Evolutionary conservation across 148 eudicot genomes (phyloP).

Genomic region (Rhododendron kiyosumense): DNA sequence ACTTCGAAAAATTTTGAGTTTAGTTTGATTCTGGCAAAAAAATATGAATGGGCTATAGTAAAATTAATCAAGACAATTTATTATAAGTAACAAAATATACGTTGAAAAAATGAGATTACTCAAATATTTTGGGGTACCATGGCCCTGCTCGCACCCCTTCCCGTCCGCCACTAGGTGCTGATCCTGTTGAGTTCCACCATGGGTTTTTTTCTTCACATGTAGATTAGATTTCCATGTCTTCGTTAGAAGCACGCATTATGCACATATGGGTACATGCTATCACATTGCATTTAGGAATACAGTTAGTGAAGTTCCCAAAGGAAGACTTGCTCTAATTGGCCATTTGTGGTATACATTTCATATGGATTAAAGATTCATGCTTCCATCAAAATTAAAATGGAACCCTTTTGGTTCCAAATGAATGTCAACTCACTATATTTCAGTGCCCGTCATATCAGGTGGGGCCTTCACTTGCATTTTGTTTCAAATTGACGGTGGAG

Average conservation of each 20-base stretch:
- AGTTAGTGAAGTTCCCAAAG: background rate
- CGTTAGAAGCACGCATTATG: background rate
- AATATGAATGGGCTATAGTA: background rate
- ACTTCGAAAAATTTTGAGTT: background rate
- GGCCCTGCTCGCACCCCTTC: background rate
- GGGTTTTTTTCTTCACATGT: background rate
- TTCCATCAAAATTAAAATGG: conserved; percentile 3
- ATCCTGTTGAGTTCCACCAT: background rate
- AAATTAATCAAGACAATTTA: background rate
- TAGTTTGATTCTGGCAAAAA: background rate
- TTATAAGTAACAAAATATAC: background rate
- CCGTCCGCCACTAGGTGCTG: background rate
- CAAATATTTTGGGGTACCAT: background rate
- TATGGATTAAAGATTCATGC: background rate
- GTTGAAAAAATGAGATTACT: background rate
- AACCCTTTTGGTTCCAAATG: conserved; percentile 5
- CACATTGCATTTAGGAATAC: background rate
- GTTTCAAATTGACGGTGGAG: conserved; percentile 5
- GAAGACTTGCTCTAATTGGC: background rate
- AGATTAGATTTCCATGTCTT: background rate
- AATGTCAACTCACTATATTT: background rate
- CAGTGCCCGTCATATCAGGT: conserved; percentile 11
- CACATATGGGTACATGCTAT: background rate
- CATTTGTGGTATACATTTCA: background rate
- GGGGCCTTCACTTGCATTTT: conserved; percentile 5